Base-by-base conservation (phyloP, 2,329 filamentous ascomycete species). In the Cladorrhinum sp. region DNA sequence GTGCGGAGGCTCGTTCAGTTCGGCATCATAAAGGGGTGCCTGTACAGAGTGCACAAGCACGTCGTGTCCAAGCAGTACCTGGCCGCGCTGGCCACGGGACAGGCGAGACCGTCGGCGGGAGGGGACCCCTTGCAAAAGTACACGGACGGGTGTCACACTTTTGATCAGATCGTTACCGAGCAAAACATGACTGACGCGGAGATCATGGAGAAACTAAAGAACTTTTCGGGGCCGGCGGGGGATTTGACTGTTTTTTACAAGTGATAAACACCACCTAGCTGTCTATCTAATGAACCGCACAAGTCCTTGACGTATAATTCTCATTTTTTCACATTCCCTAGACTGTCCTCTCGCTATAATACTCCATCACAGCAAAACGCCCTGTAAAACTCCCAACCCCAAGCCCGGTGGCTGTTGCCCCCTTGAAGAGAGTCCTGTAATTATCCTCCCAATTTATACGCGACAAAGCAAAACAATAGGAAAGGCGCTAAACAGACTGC, bases 21-120 rank as follows among this genome's bases (percentile, higher is more conserved):
- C 70, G 95, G 94, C 60, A 84, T 97, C 62, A 96, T 98, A 73
- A 98, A 98, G 76, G 93, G 94, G 16, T 90, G 96, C 67, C 77
- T 99, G 23, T 97, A 97, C 74, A 86, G 95, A 33, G 88, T 97
- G 46, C 92, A 98, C 77, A 96, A 95, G 73, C 96, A 96, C 72
- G 90, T 92, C 26, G 85, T 96, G 1, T 86, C 83, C 3, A 86
- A 85, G 69, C 82, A 85, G 71, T 85, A 86, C 67, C 74, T 88
- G 21, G 78, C 82, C 7, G 76, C 77, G 2, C 71, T 86, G 58
- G 85, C 83, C 1, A 81, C 82, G 42, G 84, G 83, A 1, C 77
- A 82, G 69, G 79, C 79, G 42, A 71, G 74, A 23, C 75, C 78
- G 1, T 61, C 51, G 23, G 68, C 71, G 1, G 75, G 74, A 9